Base-by-base conservation (phyloP, 495 filamentous ascomycete species). In the Trichoderma orchidacearum region DNA sequence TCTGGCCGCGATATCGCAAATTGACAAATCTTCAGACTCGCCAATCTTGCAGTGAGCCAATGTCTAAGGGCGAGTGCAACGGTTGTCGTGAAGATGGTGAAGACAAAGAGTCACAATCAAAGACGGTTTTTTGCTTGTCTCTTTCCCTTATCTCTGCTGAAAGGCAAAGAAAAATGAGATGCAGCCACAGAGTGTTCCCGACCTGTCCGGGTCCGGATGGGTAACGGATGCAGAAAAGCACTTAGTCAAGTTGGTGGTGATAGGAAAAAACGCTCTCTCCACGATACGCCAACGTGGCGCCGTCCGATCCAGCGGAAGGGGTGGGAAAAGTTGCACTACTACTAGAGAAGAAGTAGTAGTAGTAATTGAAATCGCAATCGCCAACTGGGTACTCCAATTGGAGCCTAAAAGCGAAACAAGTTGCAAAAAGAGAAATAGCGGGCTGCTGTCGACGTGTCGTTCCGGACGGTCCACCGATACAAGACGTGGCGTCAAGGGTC, bases 271-370 rank as follows among this genome's bases (percentile, higher is more conserved):
- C n/a, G n/a, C n/a, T n/a, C n/a, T n/a, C n/a, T n/a, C 3, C 21
- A 23, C 41, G 21, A 48, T 27, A 13, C 27, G 41, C 41, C 41
- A 48, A 48, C 41, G 41, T 48, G 41, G 41, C 41, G 41, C 41
- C 41, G 41, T 48, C 41, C 41, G 41, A 48, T 48, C 41, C 41
- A 48, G 41, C 41, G 41, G 41, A 48, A 48, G n/a, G 41, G n/a
- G 41, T 35, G 12, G 32, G 17, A 17, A 17, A 7, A 23, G n/a
- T n/a, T n/a, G n/a, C n/a, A n/a, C n/a, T n/a, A n/a, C n/a, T n/a
- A n/a, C n/a, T n/a, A n/a, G n/a, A 50, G 8, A 6, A 18, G 17
- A 6, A 18, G 8, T 50, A 50, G 41, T 50, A 50, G 41, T 8
- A 18, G 41, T 50, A 7, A 6, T 7, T 7, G 6, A 50, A n/a